These are phyloP conservation scores for Penicillium polonicum DNA, from an alignment of 2,329 filamentous ascomycete genomes.

Conservation along the genomic window DNA sequence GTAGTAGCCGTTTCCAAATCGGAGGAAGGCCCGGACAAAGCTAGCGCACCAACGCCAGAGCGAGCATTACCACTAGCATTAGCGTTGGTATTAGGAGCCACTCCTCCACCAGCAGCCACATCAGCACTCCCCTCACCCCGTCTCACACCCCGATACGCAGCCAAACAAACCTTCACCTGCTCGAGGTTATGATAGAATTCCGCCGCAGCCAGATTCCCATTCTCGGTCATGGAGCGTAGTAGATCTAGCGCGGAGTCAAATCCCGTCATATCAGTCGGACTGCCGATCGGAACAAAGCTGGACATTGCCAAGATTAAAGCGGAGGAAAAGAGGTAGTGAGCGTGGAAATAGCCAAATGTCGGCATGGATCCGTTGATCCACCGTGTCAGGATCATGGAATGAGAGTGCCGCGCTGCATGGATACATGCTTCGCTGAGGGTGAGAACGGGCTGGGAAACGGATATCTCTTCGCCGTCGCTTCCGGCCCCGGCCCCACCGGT, in stretches of 20 bases:
- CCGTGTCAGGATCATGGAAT: slow-evolving; percentile 38
- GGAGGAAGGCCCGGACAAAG: neutral
- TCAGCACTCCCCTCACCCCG: neutral
- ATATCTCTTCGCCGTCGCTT: neutral
- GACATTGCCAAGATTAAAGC: slow-evolving; percentile 41
- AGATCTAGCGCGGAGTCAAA: slow-evolving; percentile 37
- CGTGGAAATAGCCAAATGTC: slow-evolving; percentile 42
- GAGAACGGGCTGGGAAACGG: slow-evolving; percentile 40
- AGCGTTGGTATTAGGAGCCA: neutral
- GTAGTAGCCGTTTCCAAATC: neutral
- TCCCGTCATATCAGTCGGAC: slow-evolving; percentile 29
- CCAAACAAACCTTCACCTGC: slow-evolving; percentile 34
- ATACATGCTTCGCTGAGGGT: slow-evolving; percentile 42
- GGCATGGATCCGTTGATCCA: slow-evolving; percentile 42
- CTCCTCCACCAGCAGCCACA: neutral
- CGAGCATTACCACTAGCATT: neutral
- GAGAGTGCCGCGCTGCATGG: slow-evolving; percentile 39
- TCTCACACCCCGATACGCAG: slow-evolving; percentile 18
- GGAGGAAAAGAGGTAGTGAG: slow-evolving; percentile 42
- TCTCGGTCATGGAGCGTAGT: slow-evolving; percentile 35
- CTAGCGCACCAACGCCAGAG: neutral
- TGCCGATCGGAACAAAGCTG: slow-evolving; percentile 35
- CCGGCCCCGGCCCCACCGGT: neutral
- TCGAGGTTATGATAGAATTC: slow-evolving; percentile 38
- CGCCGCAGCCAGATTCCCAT: slow-evolving; percentile 37